These are phyloP conservation scores for Cyclotella cryptica DNA, from an alignment of 108 stramenopile species.

Conservation along the genomic window DNA sequence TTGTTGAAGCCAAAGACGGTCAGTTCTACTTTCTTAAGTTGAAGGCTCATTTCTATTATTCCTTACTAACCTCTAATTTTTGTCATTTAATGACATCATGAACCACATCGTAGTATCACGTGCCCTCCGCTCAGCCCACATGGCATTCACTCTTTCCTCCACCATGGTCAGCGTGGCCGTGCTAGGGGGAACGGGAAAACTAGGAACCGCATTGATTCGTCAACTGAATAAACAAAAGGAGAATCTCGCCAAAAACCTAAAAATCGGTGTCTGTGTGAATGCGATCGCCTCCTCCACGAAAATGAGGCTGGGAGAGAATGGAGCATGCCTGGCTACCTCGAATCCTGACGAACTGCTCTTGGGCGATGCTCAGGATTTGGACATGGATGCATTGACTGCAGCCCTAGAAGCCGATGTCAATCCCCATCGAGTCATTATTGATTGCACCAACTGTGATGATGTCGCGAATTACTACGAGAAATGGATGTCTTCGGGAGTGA, in stretches of 20 bases:
- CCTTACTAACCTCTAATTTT: not conserved
- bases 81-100: not conserved
- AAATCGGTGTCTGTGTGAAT: conserved; percentile 57
- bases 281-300: conserved; percentile 62
- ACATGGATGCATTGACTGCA: conserved; percentile 64
- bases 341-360: conserved; percentile 45
- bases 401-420: conserved; percentile 70
- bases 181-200: conserved; percentile 63
- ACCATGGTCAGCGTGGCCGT: conserved; percentile 67
- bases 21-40: not conserved
- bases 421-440: conserved; percentile 84
- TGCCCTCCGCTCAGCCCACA: conserved; percentile 88
- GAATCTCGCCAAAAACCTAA: conserved; percentile 59
- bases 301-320: conserved; percentile 64
- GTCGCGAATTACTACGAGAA: conserved; percentile 67
- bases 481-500: conserved; percentile 77
- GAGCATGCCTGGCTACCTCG: conserved; percentile 52
- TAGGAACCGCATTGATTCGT: conserved; percentile 63
- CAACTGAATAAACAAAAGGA: conserved; percentile 60
- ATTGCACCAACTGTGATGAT: conserved; percentile 69
- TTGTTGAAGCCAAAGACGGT: conserved; percentile 67
- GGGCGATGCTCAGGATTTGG: conserved; percentile 56
- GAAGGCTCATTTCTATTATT: not conserved
- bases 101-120: conserved; percentile 48
- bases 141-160: conserved; percentile 81